Percentiles rank a stretch among this genome's conserved stretches.
phyloP scores from a whole-genome alignment of 163 green algal genomes.

The Scenedesmus sp. region DNA sequence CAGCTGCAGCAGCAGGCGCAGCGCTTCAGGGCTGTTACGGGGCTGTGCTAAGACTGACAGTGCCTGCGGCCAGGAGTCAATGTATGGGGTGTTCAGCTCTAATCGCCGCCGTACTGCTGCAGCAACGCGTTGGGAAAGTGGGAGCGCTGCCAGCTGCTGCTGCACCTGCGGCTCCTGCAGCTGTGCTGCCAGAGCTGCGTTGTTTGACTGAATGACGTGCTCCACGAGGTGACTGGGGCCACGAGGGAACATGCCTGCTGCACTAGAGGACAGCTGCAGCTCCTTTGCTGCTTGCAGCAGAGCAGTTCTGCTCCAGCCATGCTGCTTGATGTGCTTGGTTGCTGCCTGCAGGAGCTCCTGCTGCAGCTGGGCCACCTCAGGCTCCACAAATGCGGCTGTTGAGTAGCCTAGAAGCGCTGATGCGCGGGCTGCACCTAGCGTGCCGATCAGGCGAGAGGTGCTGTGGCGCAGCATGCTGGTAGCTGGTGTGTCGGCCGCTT shows the following conservation, averaged over 20 bases:
- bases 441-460: neutral
- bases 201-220: conserved; percentile 48
- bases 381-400: neutral
- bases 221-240: conserved; percentile 58
- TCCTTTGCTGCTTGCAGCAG: conserved; percentile 56
- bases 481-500: neutral
- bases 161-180: neutral
- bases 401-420: neutral
- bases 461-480: conserved; percentile 8
- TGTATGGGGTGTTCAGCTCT: conserved; percentile 69
- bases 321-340: conserved; percentile 45
- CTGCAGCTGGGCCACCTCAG: neutral
- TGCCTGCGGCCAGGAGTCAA: conserved; percentile 75
- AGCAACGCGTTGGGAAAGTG: conserved; percentile 38
- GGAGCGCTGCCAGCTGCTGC: conserved; percentile 28
- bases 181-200: conserved; percentile 5
- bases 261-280: conserved; percentile 56
- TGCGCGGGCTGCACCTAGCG: neutral
- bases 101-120: conserved; percentile 64
- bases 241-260: conserved; percentile 42
- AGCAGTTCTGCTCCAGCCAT: conserved; percentile 48
- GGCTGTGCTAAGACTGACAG: conserved; percentile 63
- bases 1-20: conserved; percentile 62
- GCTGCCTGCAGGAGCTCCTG: conserved; percentile 37
- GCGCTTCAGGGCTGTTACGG: conserved; percentile 45